These are phyloP conservation scores for Nemania serpens DNA, from an alignment of 2,329 filamentous ascomycete genomes.

Conservation along the genomic window DNA sequence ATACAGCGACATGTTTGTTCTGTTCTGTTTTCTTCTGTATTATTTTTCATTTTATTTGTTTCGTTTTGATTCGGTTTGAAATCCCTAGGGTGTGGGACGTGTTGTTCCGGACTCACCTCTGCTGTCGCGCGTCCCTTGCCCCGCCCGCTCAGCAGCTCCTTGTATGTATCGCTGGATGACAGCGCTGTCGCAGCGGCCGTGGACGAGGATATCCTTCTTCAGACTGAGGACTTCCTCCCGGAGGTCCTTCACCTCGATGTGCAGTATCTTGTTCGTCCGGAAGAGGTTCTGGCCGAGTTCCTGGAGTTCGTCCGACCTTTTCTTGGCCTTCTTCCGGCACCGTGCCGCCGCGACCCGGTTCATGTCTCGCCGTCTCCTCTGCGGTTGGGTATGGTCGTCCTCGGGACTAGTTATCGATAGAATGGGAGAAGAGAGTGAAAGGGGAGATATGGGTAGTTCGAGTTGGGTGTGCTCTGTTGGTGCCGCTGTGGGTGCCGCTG, in stretches of 20 bases:
- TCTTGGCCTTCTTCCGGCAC: background rate
- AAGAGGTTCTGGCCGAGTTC: background rate
- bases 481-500: background rate
- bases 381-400: background rate
- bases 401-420: background rate
- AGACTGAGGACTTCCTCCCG: background rate
- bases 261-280: background rate
- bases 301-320: background rate
- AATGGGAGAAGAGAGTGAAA: background rate
- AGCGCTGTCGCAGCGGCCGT: background rate
- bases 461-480: background rate
- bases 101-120: no score
- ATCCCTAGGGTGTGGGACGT: no score
- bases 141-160: background rate
- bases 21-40: no score
- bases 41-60: no score
- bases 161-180: background rate
- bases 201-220: background rate
- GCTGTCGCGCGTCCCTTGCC: no score
- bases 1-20: no score
- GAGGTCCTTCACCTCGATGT: background rate
- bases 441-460: background rate
- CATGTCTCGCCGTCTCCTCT: background rate
- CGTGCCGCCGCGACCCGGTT: background rate
- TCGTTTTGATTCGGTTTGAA: no score